Evolutionary conservation across 2,329 filamentous ascomycete genomes (phyloP).

Genomic region (Davidsoniella virescens): DNA sequence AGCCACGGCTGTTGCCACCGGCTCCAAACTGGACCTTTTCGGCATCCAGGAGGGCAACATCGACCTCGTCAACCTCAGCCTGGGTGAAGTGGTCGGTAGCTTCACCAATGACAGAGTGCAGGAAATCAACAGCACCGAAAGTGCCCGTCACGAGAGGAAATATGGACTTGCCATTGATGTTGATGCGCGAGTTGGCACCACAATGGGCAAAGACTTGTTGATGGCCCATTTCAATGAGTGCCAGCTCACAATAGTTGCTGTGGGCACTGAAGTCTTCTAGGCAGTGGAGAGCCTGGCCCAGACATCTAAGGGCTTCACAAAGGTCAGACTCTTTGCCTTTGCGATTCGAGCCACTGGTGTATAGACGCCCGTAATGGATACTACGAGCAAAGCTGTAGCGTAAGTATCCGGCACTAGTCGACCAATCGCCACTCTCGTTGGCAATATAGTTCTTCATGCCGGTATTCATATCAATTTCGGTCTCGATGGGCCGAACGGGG

Average conservation of each 20-base stretch:
- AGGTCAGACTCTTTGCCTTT: slow-evolving; percentile 59
- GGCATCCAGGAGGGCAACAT: slow-evolving; percentile 56
- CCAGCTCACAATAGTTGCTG: slow-evolving; percentile 71
- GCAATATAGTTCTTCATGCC: slow-evolving; percentile 99
- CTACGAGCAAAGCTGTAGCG: slow-evolving; percentile 57
- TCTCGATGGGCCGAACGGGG: slow-evolving; percentile 55
- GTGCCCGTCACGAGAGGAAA: slow-evolving; percentile 60
- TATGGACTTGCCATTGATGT: slow-evolving; percentile 42
- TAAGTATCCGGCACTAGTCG: slow-evolving; percentile 76
- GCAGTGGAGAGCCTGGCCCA: slow-evolving; percentile 62
- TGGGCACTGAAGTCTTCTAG: slow-evolving; percentile 69
- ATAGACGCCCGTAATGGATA: slow-evolving; percentile 63
- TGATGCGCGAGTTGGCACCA: slow-evolving; percentile 49
- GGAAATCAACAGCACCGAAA: slow-evolving; percentile 70
- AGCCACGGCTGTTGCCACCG: slow-evolving; percentile 16
- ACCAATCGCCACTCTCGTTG: slow-evolving; percentile 75
- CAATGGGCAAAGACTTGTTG: slow-evolving; percentile 57
- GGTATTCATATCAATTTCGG: slow-evolving; percentile 56
- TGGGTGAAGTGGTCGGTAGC: slow-evolving; percentile 74
- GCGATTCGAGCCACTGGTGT: slow-evolving; percentile 41
- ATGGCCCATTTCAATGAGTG: slow-evolving; percentile 54
- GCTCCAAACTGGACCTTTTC: slow-evolving; percentile 29
- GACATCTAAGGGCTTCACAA: slow-evolving; percentile 61
- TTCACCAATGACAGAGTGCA: slow-evolving; percentile 60
- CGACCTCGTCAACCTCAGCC: slow-evolving; percentile 68